Evolutionary conservation across 2,329 filamentous ascomycete genomes (phyloP).

Genomic region (Fusarium odoratissimum): DNA sequence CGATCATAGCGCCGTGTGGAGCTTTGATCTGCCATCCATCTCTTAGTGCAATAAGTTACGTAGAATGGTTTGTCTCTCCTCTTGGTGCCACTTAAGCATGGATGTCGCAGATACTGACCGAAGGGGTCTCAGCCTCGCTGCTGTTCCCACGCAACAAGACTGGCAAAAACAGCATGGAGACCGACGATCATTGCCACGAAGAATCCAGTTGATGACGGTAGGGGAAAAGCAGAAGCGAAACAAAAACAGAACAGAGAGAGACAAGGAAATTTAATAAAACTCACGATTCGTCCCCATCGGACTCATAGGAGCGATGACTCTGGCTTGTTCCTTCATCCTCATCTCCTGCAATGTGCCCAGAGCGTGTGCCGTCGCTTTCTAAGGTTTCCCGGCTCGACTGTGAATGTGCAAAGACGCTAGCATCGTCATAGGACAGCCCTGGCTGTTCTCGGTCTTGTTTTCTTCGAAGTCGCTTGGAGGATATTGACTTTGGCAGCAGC

Average conservation of each 20-base stretch:
- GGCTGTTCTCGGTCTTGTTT: conserved; percentile 57
- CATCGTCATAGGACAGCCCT: conserved; percentile 41
- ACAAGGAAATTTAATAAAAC: conserved; percentile 26
- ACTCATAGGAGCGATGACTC: conserved; percentile 51
- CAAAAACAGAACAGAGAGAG: conserved; percentile 4
- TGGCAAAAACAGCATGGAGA: conserved; percentile 6
- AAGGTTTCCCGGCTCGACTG: conserved; percentile 55
- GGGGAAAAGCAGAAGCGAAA: not conserved
- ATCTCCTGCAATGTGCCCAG: conserved; percentile 49
- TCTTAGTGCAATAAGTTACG: conserved; percentile 18
- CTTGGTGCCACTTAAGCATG: conserved; percentile 30
- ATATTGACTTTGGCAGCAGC: conserved; percentile 64
- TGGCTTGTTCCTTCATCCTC: conserved; percentile 50
- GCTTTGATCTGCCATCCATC: conserved; percentile 13
- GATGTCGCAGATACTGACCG: conserved; percentile 32
- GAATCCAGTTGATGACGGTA: not conserved
- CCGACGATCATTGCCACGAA: not conserved
- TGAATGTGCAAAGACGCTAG: conserved; percentile 49
- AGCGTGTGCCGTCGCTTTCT: conserved; percentile 49
- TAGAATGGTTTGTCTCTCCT: conserved; percentile 13
- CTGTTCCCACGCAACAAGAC: conserved; percentile 26
- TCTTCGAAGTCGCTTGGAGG: conserved; percentile 61
- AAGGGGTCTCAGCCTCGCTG: conserved; percentile 27
- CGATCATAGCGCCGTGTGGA: conserved; percentile 16
- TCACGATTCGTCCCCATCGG: conserved; percentile 49